phyloP scores from a whole-genome alignment of 2,329 filamentous ascomycete species.

The Stemphylium vesicarium region DNA sequence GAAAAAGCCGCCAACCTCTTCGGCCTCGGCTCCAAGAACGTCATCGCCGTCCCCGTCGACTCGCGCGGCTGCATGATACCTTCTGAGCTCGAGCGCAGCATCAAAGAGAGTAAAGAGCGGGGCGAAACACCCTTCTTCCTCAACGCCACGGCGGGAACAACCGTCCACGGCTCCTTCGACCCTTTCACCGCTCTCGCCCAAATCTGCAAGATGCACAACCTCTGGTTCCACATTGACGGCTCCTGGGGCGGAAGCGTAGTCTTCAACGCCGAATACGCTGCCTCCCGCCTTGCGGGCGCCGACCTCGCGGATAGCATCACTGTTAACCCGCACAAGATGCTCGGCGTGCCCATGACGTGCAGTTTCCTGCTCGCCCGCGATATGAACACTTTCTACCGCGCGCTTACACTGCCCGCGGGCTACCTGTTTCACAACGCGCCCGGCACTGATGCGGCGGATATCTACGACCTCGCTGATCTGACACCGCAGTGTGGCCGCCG shows the following conservation, averaged over 20 bases:
- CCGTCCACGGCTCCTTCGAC: conserved; percentile 88
- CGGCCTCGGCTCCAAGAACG: conserved; percentile 77
- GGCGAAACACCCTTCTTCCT: conserved; percentile 90
- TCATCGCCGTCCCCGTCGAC: conserved; percentile 79
- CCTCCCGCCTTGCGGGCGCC: conserved; percentile 70
- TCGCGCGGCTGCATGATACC: conserved; percentile 73
- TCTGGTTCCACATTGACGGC: conserved; percentile 95
- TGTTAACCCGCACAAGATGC: conserved; percentile 97
- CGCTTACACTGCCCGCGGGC: conserved; percentile 85
- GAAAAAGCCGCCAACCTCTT: conserved; percentile 94
- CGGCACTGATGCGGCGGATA: conserved; percentile 49
- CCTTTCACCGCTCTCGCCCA: conserved; percentile 72
- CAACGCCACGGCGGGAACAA: conserved; percentile 94
- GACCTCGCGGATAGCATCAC: conserved; percentile 81
- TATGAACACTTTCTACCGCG: conserved; percentile 75
- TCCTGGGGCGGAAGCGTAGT: conserved; percentile 87
- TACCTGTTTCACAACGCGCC: conserved; percentile 64
- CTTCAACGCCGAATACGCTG: conserved; percentile 67
- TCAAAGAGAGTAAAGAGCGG: conserved; percentile 66
- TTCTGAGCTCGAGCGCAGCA: conserved; percentile 65
- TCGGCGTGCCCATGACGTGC: conserved; percentile 88
- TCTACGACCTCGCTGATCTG: conserved; percentile 90
- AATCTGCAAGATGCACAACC: conserved; percentile 71
- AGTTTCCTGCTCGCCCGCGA: conserved; percentile 85
- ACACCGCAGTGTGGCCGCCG: conserved; percentile 92